Evolutionary conservation across 768 basidiomycete genomes (phyloP), one percentile per base, ranked within the genome.

Genomic region (Pisolithus sp.): DNA sequence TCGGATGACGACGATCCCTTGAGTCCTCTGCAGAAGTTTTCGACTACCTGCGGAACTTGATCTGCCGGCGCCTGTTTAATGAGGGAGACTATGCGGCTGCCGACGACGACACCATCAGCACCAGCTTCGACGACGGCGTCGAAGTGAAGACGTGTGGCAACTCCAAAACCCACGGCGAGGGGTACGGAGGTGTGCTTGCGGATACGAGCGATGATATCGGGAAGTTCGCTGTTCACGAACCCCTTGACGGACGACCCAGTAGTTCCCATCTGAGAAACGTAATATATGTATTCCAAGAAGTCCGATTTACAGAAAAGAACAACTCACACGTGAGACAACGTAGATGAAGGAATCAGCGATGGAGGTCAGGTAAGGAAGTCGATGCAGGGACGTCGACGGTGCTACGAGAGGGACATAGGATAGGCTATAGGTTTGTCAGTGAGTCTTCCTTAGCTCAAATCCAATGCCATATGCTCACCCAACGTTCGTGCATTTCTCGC

Each of bases 311-410:
- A 23, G 23, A 3, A 24, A 46, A 21, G 40, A 7, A 55, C 30
- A 20, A 46, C 70, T 37, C 60, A 89, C 93, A 76, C 92, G 95
- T 45, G 94, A 96, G n/a, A 97, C 94, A 44, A 99, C 83, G 66
- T 99, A 99, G 56, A 99, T 92, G 76, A 99, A 98, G 2, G 86
- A 85, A 68, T 99, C 96, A 17, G 96, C 95, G 59, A 99, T 97
- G 7, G 86, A 82, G 2, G 91, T 74, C 38, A 99, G 78, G 72
- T 96, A 96, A 59, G 87, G 83, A 63, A 98, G 91, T 38, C 96
- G 87, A 48, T 81, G 73, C 42, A 89, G 73, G 28, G 86, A 85
- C 1, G 96, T 98, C 0, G 93, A 95, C 2, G 96, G 96, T 1
- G 95, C 94, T 57, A 99, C 86, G 20, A 99, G 73, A 3, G 96